phyloP scores from a whole-genome alignment of 352 stramenopile genomes.

The Phytophthora nicotianae region DNA sequence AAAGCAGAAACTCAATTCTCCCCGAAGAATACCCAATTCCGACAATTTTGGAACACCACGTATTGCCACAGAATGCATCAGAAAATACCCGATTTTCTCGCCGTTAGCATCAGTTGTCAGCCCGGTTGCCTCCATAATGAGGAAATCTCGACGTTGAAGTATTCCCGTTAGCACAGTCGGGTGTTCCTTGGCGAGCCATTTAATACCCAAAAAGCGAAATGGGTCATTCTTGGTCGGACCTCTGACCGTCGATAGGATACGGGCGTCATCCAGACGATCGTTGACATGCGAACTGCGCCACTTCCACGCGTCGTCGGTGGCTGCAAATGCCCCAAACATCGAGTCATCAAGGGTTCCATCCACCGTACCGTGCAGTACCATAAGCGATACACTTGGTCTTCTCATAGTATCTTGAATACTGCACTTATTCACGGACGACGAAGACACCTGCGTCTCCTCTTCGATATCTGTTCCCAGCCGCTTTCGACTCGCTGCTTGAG shows the following conservation, averaged over 20 bases:
- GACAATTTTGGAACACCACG: constrained; percentile 34
- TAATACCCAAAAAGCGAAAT: constrained; percentile 54
- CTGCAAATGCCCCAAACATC: constrained; percentile 50
- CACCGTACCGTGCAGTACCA: constrained; percentile 46
- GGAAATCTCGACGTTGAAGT: constrained; percentile 43
- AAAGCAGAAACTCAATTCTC: constrained; percentile 46
- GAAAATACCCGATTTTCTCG: constrained; percentile 33
- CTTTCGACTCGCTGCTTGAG: not conserved
- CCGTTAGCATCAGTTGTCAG: constrained; percentile 36
- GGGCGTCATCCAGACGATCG: constrained; percentile 45
- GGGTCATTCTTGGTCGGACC: constrained; percentile 41
- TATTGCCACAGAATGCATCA: constrained; percentile 30
- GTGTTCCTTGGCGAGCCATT: constrained; percentile 56
- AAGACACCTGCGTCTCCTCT: constrained; percentile 4
- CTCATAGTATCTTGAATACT: constrained; percentile 34
- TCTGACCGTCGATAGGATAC: constrained; percentile 44
- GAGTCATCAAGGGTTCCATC: constrained; percentile 60
- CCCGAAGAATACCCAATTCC: constrained; percentile 42
- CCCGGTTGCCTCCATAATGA: constrained; percentile 48
- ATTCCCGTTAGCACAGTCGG: constrained; percentile 32
- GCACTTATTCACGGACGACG: constrained; percentile 8
- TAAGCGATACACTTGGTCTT: constrained; percentile 37
- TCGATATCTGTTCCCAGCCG: not conserved
- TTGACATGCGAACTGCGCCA: constrained; percentile 53
- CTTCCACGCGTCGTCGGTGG: constrained; percentile 49